A percentile compares a stretch with the other conserved stretches of the same genome.
Evolutionary conservation across 2,329 filamentous ascomycete genomes (phyloP).

Genomic region (Ilyonectria robusta): DNA sequence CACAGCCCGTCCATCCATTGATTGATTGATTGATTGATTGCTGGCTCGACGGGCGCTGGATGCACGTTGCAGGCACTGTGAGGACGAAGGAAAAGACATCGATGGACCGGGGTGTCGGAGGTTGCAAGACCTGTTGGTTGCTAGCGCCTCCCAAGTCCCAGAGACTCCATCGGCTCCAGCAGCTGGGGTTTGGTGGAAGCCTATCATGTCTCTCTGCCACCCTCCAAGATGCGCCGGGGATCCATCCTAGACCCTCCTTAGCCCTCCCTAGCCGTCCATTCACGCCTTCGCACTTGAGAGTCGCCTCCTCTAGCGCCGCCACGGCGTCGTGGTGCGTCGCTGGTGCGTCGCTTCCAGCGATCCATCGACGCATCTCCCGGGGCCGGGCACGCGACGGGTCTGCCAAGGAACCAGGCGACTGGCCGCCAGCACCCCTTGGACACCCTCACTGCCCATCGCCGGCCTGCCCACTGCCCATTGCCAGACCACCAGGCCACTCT

Average conservation of each 20-base stretch:
- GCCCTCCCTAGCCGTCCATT: slow-evolving; percentile 8
- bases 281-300: slow-evolving; percentile 16
- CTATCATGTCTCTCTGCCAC: slow-evolving; percentile 14
- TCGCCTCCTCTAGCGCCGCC: slow-evolving; percentile 17
- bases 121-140: slow-evolving; percentile 32
- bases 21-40: background rate
- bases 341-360: slow-evolving; percentile 23
- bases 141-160: slow-evolving; percentile 11
- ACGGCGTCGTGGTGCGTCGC: slow-evolving; percentile 21
- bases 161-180: slow-evolving; percentile 4
- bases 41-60: slow-evolving; percentile 14
- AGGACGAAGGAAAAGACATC: slow-evolving; percentile 14
- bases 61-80: slow-evolving; percentile 14
- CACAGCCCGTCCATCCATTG: background rate
- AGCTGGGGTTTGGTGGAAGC: background rate
- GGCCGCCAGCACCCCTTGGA: slow-evolving; percentile 6
- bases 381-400: slow-evolving; percentile 29
- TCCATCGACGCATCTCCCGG: slow-evolving; percentile 33
- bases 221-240: background rate
- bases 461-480: slow-evolving; percentile 13
- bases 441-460: slow-evolving; percentile 5
- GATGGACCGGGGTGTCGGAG: slow-evolving; percentile 35
- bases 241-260: slow-evolving; percentile 3
- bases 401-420: slow-evolving; percentile 24
- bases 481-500: slow-evolving; percentile 4